Evolutionary conservation across 2,329 filamentous ascomycete genomes (phyloP), one percentile per base, ranked within the genome.

Genomic region (Fonsecaea erecta): DNA sequence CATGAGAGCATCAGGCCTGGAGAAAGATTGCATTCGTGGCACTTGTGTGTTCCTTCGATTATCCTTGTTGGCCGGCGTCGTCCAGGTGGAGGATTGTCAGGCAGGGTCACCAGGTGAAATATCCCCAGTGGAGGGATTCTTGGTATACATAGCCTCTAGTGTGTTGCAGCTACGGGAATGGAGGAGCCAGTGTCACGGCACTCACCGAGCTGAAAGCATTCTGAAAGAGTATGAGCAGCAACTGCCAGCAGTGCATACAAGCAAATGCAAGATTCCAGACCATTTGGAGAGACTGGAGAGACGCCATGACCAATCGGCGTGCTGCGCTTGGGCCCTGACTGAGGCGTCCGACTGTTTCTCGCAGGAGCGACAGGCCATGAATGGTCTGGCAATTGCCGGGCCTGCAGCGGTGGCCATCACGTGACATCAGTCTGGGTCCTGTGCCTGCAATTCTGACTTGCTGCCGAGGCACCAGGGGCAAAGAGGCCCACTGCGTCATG

Each of bases 241-340:
- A 8, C 11, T 40, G 9, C 43, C 21, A 48, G 18, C 43, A 12
- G 21, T n/a, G 8, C 37, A n/a, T n/a, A n/a, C 37, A n/a, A 40
- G 37, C 37, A 40, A 14, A n/a, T n/a, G n/a, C n/a, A n/a, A n/a
- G n/a, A n/a, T n/a, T n/a, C n/a, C n/a, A n/a, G n/a, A n/a, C n/a
- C n/a, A n/a, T n/a, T n/a, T n/a, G n/a, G n/a, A n/a, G n/a, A n/a
- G n/a, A n/a, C n/a, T n/a, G n/a, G n/a, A n/a, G n/a, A n/a, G n/a
- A n/a, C n/a, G n/a, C n/a, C n/a, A n/a, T n/a, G 24, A 3, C 57
- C 57, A 60, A 60, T 60, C 57, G 57, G 57, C 18, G 57, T 60
- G 57, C 3, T 52, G 57, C 57, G 57, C 57, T 60, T 60, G 30
- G 1, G n/a, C 8, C 35, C 16, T 21, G 18, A 46, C n/a, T n/a